Base-by-base conservation (phyloP, 1,284 basidiomycete genomes). In the Gymnopus androsaceus region DNA sequence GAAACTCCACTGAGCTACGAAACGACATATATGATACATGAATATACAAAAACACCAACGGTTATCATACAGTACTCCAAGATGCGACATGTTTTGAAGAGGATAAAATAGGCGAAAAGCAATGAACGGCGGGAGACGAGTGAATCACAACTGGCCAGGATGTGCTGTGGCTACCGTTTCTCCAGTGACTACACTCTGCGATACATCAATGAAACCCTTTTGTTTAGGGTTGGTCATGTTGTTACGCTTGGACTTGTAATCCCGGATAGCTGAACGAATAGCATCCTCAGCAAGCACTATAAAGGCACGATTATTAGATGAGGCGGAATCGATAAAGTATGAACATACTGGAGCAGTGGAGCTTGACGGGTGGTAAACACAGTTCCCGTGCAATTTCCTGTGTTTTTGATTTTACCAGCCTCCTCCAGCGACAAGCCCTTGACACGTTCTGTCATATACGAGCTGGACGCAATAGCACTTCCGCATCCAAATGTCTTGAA, bases 401-500 rank as follows among this genome's bases (percentile, higher is more conserved):
- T 99, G 79, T 99, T 99, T 77, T 95, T 97, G 68, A 99, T 98
- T 69, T 90, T 87, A 56, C 92, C 93, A 12, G 97, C 97, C 63
- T 96, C 92, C 56, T 98, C 95, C 55, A 99, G 77, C 15, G 89
- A 89, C 64, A 99, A 81, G 23, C 97, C 97, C 78, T 91, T 97
- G 63, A 99, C 95, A 51, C 95, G 90, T 77, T 99, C 96, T 17
- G 96, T 99, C 90, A 97, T 94, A 73, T 95, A 98, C 11, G 92
- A 94, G 67, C 91, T 94, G 3, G 94, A 96, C 1, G 97, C 97
- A 61, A 99, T 99, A 62, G 96, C 97, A 60, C 93, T 96, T 56
- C 97, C 94, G 71, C 94, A 96, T 14, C 95, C 95, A 71, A 97
- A 98, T 0, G 95, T 97, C 80, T 97, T 98, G 84, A 98, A 99